Base-by-base conservation (phyloP, 2,329 filamentous ascomycete genomes). In the Aspergillus pseudonomiae region DNA sequence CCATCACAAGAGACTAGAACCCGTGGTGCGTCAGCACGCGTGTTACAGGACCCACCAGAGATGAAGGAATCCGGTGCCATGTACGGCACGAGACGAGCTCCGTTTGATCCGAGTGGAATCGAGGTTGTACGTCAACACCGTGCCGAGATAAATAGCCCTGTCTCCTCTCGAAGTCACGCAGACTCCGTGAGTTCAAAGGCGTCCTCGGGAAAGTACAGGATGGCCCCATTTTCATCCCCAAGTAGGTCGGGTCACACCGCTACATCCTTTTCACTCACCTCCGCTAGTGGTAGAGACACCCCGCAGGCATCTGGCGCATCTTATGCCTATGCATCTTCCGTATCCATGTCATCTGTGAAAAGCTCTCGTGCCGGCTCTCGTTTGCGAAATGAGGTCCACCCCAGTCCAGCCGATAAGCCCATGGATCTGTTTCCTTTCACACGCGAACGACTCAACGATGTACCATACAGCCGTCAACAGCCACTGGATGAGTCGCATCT, bases 391-490 rank as follows among this genome's bases (percentile, higher is more conserved):
- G 93, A 97, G 74, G 85, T 96, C 2, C 83, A 93, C 1, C 86
- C 88, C 39, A 96, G 91, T 69, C 92, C 93, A 0, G 87, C 92
- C 34, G 91, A 94, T 11, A 84, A 85, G 66, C 88, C 87, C 4
- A 81, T 90, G 62, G 94, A 97, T 68, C 82, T 98, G 1, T 97
- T 98, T 80, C 93, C 93, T 36, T 94, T 89, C 72, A 94, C 91
- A 3, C 89, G 92, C 60, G 89, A 90, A 50, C 88, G 94, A 19
- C 82, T 98, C 7, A 91, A 87, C 65, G 93, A 97, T 67, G 87
- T 97, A 4, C 89, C 92, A 0, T 96, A 96, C 74, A 89, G 90
- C 70, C 88, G 90, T 55, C 87, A 89, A 0, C 84, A 88, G 16
- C 78, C 83, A 1, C 70, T 83, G 16, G 85, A 90, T 67, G 84